phyloP scores from a whole-genome alignment of 2,329 filamentous ascomycete genomes.

The Parasarocladium wereldwijsianum region DNA sequence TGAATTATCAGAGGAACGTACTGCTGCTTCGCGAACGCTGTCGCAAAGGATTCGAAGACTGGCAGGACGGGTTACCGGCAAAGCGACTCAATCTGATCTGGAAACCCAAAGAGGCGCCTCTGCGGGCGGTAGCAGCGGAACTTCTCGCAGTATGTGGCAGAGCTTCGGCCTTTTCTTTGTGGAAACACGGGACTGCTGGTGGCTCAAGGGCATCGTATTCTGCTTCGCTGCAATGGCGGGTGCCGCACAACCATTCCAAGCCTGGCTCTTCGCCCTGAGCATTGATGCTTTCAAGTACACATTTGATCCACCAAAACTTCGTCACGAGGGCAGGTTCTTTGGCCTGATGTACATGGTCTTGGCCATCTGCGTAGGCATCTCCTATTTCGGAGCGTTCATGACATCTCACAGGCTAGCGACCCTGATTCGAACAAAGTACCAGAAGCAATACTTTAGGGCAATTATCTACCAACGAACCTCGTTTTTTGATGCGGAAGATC shows the following conservation, averaged over 20 bases:
- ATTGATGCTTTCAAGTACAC: constrained; percentile 32
- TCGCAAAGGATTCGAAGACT: too few species aligned
- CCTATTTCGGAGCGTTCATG: constrained; percentile 30
- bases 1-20: constrained; percentile 9
- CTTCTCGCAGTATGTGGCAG: constrained; percentile 27
- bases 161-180: constrained; percentile 42
- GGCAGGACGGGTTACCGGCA: too few species aligned
- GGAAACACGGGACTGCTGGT: constrained; percentile 38
- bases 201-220: constrained; percentile 33
- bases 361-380: constrained; percentile 34
- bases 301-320: constrained; percentile 13
- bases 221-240: constrained; percentile 28
- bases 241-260: constrained; percentile 33
- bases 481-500: constrained; percentile 46
- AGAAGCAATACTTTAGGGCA: constrained; percentile 44
- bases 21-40: too few species aligned
- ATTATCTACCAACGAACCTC: constrained; percentile 43
- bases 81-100: too few species aligned
- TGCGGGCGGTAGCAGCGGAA: constrained; percentile 17
- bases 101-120: too few species aligned
- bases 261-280: constrained; percentile 39
- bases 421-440: constrained; percentile 36
- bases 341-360: constrained; percentile 50
- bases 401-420: constrained; percentile 29
- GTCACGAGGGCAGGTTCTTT: constrained; percentile 40